Conservation (phyloP, 2,329 filamentous ascomycete species). For the Oidium heveae region DNA sequence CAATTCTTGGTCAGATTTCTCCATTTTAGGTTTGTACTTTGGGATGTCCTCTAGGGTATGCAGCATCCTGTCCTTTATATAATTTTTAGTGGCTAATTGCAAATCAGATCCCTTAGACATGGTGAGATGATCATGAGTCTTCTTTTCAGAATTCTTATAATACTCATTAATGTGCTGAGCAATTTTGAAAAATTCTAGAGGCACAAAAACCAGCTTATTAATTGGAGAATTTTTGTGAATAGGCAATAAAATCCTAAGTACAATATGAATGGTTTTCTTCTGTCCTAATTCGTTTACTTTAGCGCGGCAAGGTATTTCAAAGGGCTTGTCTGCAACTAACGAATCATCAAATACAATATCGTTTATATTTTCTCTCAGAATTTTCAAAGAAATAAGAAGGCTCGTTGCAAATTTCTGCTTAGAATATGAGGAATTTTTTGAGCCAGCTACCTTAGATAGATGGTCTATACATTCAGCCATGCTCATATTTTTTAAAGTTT, state of each 20-base stretch:
- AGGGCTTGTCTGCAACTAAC: background rate
- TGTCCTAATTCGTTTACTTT: background rate
- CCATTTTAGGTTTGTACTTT: no score
- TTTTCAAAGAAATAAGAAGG: background rate
- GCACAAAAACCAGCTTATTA: slow-evolving; percentile 29
- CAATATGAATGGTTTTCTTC: background rate
- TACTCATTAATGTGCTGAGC: slow-evolving; percentile 37
- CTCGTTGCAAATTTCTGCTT: background rate
- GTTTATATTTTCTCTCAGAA: background rate
- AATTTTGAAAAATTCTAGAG: slow-evolving; percentile 37
- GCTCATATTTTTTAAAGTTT: slow-evolving; percentile 20
- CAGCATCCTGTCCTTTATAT: no score
- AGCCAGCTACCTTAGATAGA: slow-evolving; percentile 15
- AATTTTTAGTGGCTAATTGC: no score
- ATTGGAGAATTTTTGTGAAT: slow-evolving; percentile 29
- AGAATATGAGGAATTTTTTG: slow-evolving; percentile 3
- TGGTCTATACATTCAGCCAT: slow-evolving; percentile 17
- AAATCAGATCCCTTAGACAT: no score
- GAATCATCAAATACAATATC: background rate
- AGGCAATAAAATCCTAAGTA: slow-evolving; percentile 34
- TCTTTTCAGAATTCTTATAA: slow-evolving; percentile 30
- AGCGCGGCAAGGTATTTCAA: background rate
- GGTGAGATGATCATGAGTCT: background rate
- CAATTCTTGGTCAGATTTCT: no score
- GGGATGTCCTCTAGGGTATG: no score